Conservation (phyloP, 2,329 filamentous ascomycete genomes). For the Colletotrichum neosansevieriae region DNA sequence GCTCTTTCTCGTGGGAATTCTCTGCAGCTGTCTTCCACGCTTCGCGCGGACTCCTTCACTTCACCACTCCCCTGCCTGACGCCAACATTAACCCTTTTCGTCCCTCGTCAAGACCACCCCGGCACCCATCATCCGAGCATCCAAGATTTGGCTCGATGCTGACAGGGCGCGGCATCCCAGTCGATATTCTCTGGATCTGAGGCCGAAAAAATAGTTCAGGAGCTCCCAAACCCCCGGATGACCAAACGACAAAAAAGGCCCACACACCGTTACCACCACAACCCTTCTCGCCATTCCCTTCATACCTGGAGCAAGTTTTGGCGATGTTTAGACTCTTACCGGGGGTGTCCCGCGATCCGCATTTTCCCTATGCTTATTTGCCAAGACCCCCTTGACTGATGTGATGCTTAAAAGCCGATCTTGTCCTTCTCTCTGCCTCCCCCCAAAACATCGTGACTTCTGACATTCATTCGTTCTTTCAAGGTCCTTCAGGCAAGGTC, state of each 20-base stretch:
- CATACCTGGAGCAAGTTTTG: slow-evolving; percentile 27
- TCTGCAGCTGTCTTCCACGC: background rate
- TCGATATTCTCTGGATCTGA: background rate
- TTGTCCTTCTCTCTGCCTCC: slow-evolving; percentile 2
- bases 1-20: background rate
- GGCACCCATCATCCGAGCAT: slow-evolving; percentile 23
- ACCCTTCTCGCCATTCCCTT: background rate
- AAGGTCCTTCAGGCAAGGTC: slow-evolving; percentile 38
- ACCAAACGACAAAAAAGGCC: background rate
- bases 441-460: background rate
- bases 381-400: slow-evolving; percentile 22
- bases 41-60: slow-evolving; percentile 27
- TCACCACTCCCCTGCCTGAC: background rate
- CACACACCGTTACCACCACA: background rate
- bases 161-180: slow-evolving; percentile 11
- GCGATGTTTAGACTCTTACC: slow-evolving; percentile 28
- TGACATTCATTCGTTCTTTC: slow-evolving; percentile 19
- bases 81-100: background rate
- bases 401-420: slow-evolving; percentile 38
- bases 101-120: background rate
- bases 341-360: slow-evolving; percentile 16
- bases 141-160: background rate
- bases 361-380: slow-evolving; percentile 26
- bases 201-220: background rate
- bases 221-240: background rate